A percentile compares a stretch with the other conserved stretches of the same genome.
phyloP scores from a whole-genome alignment of 495 filamentous ascomycete genomes.

The Penicillium egyptiacum region DNA sequence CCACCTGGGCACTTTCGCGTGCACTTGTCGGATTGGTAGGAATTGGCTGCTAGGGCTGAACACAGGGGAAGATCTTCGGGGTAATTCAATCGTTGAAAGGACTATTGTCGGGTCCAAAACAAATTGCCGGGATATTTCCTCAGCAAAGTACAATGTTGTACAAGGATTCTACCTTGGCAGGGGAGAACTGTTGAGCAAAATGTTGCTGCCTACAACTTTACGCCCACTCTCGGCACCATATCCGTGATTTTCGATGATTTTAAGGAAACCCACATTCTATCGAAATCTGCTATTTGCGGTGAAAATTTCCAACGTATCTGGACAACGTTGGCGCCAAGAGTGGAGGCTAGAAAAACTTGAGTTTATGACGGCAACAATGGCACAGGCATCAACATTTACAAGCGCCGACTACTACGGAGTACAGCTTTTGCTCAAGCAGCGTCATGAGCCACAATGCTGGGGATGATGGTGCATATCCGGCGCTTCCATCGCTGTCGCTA shows the following conservation, averaged over 20 bases:
- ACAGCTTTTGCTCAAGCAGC: background rate
- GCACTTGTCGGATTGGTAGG: constrained; percentile 1
- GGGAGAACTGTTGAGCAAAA: constrained; percentile 2
- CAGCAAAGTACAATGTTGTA: too few species aligned
- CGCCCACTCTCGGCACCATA: background rate
- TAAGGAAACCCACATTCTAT: background rate
- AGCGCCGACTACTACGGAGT: background rate
- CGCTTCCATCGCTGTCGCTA: constrained; percentile 1
- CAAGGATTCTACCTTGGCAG: background rate
- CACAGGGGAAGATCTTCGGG: background rate
- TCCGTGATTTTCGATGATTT: background rate
- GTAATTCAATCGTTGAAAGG: too few species aligned
- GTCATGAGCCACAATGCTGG: background rate
- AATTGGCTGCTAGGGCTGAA: background rate
- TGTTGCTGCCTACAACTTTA: constrained; percentile 5
- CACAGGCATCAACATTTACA: constrained; percentile 16
- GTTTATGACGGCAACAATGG: constrained; percentile 11
- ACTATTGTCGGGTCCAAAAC: too few species aligned
- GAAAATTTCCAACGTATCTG: background rate
- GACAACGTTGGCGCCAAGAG: constrained; percentile 5
- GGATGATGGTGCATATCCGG: constrained; percentile 5
- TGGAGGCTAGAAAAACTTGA: constrained; percentile 3
- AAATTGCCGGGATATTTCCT: too few species aligned
- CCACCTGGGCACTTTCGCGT: constrained; percentile 2
- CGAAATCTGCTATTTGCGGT: background rate